Conservation (phyloP, 208 protist species). For the Crithidia fasciculata region DNA sequence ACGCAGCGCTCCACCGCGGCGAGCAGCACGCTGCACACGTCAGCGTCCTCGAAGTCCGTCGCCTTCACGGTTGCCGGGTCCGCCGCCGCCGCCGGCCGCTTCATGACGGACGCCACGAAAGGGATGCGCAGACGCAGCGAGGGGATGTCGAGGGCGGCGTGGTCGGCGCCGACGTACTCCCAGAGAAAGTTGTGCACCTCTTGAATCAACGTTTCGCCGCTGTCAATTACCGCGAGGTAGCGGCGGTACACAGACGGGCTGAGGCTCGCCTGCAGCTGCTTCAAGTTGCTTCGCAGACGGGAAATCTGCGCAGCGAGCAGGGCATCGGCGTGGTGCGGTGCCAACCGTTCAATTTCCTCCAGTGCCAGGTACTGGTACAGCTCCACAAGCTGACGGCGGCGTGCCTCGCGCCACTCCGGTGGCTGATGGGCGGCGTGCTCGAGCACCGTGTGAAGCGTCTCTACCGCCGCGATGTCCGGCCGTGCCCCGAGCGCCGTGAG, state of each 20-base stretch:
- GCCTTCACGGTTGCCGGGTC: constrained; percentile 29
- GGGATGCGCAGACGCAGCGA: constrained; percentile 77
- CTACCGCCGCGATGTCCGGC: constrained; percentile 73
- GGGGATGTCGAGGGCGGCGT: constrained; percentile 75
- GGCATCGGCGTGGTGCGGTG: constrained; percentile 55
- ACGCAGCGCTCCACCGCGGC: constrained; percentile 75
- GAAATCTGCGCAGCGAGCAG: constrained; percentile 70
- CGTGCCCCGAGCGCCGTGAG: constrained; percentile 71
- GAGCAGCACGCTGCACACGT: constrained; percentile 80
- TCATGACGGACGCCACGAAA: constrained; percentile 74
- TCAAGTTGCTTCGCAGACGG: constrained; percentile 72
- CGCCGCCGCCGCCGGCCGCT: constrained; percentile 42
- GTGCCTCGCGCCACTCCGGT: constrained; percentile 82
- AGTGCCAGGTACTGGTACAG: constrained; percentile 80
- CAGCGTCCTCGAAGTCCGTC: constrained; percentile 80
- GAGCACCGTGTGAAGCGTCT: constrained; percentile 89
- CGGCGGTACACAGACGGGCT: constrained; percentile 73
- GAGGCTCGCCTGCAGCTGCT: constrained; percentile 60
- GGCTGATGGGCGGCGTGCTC: constrained; percentile 80
- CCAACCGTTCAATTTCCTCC: constrained; percentile 75
- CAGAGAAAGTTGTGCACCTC: constrained; percentile 88
- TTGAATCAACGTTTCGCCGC: constrained; percentile 54
- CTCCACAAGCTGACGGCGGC: constrained; percentile 80
- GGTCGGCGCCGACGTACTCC: constrained; percentile 78
- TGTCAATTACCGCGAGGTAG: constrained; percentile 66